Percentiles rank a stretch among this genome's conserved stretches.
Evolutionary conservation across 2,329 filamentous ascomycete species (phyloP).

Genomic region (Diaporthe ilicicola): DNA sequence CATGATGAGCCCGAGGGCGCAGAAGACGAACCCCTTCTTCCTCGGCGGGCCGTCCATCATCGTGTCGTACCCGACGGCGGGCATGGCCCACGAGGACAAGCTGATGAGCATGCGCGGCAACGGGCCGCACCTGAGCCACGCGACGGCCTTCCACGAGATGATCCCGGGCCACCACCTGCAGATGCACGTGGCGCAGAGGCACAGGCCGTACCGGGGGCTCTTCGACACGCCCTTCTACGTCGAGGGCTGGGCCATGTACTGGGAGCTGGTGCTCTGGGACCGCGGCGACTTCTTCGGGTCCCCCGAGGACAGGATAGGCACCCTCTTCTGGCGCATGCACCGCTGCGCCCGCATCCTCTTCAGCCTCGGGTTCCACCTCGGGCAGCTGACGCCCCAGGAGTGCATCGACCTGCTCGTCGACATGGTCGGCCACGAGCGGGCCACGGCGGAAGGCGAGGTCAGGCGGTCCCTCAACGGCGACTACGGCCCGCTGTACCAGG

Average conservation of each 20-base stretch:
- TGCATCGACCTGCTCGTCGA: slow-evolving; percentile 66
- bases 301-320: slow-evolving; percentile 62
- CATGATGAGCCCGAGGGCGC: slow-evolving; percentile 62
- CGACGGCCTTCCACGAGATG: slow-evolving; percentile 70
- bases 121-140: slow-evolving; percentile 63
- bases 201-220: slow-evolving; percentile 57
- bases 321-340: slow-evolving; percentile 71
- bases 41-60: slow-evolving; percentile 62
- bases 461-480: slow-evolving; percentile 63
- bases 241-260: slow-evolving; percentile 70
- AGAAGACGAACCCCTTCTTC: slow-evolving; percentile 68
- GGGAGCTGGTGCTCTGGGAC: slow-evolving; percentile 67
- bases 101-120: slow-evolving; percentile 69
- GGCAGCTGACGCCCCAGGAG: slow-evolving; percentile 59
- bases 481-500: slow-evolving; percentile 67
- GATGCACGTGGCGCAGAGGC: slow-evolving; percentile 55
- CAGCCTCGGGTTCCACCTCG: slow-evolving; percentile 66
- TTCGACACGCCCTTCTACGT: slow-evolving; percentile 67
- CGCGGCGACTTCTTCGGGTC: slow-evolving; percentile 58
- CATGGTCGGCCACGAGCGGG: slow-evolving; percentile 65
- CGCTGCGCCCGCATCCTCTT: slow-evolving; percentile 68
- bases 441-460: slow-evolving; percentile 68
- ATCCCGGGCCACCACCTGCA: slow-evolving; percentile 67
- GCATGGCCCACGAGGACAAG: slow-evolving; percentile 63
- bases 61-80: slow-evolving; percentile 63